Evolutionary conservation across 2,329 filamentous ascomycete genomes (phyloP).

Genomic region (Esteya vermicola): DNA sequence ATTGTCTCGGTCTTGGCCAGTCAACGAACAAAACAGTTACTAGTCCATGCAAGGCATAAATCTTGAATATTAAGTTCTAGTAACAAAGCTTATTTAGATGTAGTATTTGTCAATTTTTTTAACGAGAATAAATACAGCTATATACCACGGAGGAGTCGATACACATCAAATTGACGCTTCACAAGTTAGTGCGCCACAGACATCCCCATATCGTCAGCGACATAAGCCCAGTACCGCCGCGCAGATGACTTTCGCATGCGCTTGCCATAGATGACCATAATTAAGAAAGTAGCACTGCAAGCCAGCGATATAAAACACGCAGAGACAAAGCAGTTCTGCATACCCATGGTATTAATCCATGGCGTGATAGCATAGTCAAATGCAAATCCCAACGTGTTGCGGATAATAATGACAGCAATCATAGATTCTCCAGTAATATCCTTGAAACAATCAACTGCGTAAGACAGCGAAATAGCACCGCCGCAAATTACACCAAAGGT

Average conservation of each 20-base stretch:
- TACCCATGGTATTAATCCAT: slow-evolving; percentile 17
- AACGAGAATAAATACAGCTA: too few relatives aligned
- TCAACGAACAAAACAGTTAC: slow-evolving; percentile 15
- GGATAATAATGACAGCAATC: slow-evolving; percentile 14
- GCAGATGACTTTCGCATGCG: slow-evolving; percentile 9
- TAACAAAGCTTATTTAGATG: too few relatives aligned
- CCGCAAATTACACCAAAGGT: slow-evolving; percentile 24
- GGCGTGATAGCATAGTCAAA: slow-evolving; percentile 20
- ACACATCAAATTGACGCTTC: too few relatives aligned
- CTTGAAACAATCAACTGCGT: slow-evolving; percentile 26
- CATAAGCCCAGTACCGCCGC: slow-evolving; percentile 6
- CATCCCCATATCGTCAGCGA: too few relatives aligned
- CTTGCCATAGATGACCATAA: slow-evolving; percentile 18
- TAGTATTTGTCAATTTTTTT: too few relatives aligned
- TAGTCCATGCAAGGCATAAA: too few relatives aligned
- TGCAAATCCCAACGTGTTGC: slow-evolving; percentile 15
- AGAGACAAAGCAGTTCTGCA: slow-evolving; percentile 19
- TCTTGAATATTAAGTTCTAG: too few relatives aligned
- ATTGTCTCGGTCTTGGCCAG: slow-evolving; percentile 44
- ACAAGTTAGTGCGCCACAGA: too few relatives aligned
- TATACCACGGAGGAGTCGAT: too few relatives aligned
- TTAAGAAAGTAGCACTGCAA: slow-evolving; percentile 14
- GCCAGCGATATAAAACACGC: slow-evolving; percentile 17
- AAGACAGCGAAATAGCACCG: slow-evolving; percentile 23
- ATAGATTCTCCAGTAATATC: slow-evolving; percentile 13